Base-by-base conservation (phyloP, 1,284 basidiomycete genomes). In the Porogramme epimiltina region DNA sequence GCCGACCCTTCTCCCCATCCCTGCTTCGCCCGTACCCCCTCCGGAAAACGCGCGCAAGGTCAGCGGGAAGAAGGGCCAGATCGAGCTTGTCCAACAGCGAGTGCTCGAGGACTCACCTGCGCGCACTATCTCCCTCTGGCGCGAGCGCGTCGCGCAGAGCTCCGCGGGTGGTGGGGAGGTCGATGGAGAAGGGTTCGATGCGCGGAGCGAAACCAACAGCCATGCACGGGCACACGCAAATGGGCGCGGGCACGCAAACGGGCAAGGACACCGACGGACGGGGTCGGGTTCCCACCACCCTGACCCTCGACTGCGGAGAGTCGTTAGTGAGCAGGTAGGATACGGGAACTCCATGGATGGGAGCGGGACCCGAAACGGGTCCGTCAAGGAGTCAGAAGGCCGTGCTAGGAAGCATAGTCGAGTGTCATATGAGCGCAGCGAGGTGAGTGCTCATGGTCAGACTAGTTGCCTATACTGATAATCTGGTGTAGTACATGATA, bases 71-170 rank as follows among this genome's bases (percentile, higher is more conserved):
- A 55, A 59, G 47, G 62, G 66, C 42, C 48, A 58, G 40, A 45
- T 60, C 26, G 68, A 70, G 45, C 62, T 73, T 23, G 69, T 72
- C 23, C 66, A 71, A 58, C 61, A 68, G 47, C 61, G 59, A 22
- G 61, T 72, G 24, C 49, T 70, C 34, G 70, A 72, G 58, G 70
- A 73, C 54, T 65, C 65, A 34, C 68, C 70, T 13, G 52, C 63
- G 44, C 64, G 68, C 40, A 72, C 68, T 18, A 70, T 73, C 51
- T 68, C 71, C 22, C 51, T 72, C 5, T 73, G 71, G 71, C 62
- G 71, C 40, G 70, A 73, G 59, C 58, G 60, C 2, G 70, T 73
- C 19, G 69, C 69, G 37, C 61, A 65, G 53, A 68, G 65, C 46
- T 61, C 58, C 24, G 55, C 47, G 26, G 50, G 44, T 15, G 43